These are phyloP conservation scores for Cadophora sp. DNA, from an alignment of 2,329 filamentous ascomycete species.

Conservation along the genomic window DNA sequence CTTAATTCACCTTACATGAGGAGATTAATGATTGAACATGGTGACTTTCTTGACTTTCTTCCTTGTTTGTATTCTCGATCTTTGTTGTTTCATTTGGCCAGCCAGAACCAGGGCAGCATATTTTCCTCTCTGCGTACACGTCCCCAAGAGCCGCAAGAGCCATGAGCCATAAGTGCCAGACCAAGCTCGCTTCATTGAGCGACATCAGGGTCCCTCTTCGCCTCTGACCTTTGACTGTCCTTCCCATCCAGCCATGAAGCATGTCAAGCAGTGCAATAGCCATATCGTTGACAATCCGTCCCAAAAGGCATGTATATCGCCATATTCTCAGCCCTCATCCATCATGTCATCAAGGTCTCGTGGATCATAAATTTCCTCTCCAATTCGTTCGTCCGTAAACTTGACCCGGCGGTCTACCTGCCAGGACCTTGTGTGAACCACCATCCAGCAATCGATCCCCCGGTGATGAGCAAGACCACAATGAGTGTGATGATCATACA, in stretches of 20 bases:
- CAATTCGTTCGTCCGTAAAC: not conserved
- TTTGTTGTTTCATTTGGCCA: not conserved
- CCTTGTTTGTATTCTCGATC: not conserved
- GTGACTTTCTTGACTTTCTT: not conserved
- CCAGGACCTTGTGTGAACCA: slow-evolving; percentile 36
- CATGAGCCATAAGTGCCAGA: not conserved
- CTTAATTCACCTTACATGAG: too few species aligned
- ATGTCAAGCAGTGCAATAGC: not conserved
- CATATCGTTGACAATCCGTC: not conserved
- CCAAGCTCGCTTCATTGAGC: not conserved
- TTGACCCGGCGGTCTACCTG: not conserved
- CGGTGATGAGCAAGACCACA: slow-evolving; percentile 37
- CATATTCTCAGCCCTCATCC: not conserved
- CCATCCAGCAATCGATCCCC: slow-evolving; percentile 39
- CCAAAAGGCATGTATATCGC: not conserved
- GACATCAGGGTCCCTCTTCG: not conserved
- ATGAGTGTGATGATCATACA: slow-evolving; percentile 37
- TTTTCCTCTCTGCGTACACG: not conserved
- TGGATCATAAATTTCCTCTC: not conserved
- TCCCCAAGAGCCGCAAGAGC: not conserved
- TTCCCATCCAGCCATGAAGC: not conserved
- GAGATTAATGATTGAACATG: not conserved
- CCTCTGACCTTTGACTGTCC: not conserved
- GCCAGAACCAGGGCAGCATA: not conserved
- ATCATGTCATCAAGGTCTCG: slow-evolving; percentile 17